These are phyloP conservation scores for Saccharum hybrid DNA, from an alignment of 202 grass and related monocot species.

Conservation along the genomic window DNA sequence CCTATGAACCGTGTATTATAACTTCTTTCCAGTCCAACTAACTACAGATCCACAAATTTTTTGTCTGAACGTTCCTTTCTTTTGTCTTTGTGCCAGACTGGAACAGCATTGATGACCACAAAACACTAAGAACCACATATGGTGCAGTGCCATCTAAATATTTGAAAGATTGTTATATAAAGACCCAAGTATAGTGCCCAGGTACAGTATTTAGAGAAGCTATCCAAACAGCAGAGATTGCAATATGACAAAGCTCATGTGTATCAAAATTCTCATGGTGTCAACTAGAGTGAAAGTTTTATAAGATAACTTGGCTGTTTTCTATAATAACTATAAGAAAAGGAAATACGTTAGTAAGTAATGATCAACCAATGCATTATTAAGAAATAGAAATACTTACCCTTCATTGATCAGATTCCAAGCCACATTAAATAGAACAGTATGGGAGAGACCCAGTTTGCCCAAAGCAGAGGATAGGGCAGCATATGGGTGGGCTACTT, in stretches of 20 bases:
- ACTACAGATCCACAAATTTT: constrained; percentile 15
- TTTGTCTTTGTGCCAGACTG: constrained; percentile 15
- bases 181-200: background rate
- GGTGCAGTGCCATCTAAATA: constrained; percentile 5
- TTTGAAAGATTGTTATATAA: constrained; percentile 36
- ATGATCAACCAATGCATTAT: constrained; percentile 13
- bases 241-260: constrained; percentile 7
- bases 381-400: constrained; percentile 59
- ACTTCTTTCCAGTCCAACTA: constrained; percentile 33
- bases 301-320: constrained; percentile 32
- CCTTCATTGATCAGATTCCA: constrained; percentile 86
- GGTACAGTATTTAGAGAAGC: constrained; percentile 8
- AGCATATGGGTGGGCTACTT: too few relatives aligned
- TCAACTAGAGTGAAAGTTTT: constrained; percentile 32
- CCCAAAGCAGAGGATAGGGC: constrained; percentile 61
- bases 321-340: constrained; percentile 36
- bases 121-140: constrained; percentile 30
- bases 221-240: constrained; percentile 30
- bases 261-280: background rate
- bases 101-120: constrained; percentile 19
- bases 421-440: constrained; percentile 64
- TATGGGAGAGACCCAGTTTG: constrained; percentile 74
- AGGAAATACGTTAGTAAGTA: constrained; percentile 39
- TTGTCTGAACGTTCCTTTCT: constrained; percentile 1
- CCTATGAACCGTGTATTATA: background rate